Conservation (phyloP, 352 stramenopile species). For the Globisporangium alternatum region DNA sequence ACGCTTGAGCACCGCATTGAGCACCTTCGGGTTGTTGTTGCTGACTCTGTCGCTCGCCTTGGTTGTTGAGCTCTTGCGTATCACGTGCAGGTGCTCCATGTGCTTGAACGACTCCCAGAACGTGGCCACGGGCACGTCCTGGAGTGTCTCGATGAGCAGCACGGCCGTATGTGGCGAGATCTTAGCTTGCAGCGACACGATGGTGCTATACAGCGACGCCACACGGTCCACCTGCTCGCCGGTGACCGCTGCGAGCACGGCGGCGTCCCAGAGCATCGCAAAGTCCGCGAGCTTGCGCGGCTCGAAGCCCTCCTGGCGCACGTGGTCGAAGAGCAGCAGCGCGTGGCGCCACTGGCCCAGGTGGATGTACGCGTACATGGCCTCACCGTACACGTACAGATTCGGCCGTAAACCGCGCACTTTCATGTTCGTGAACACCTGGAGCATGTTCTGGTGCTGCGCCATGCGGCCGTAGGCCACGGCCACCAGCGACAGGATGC, state of each 20-base stretch:
- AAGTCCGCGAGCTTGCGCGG: conserved; percentile 29
- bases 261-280: conserved; percentile 66
- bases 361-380: conserved; percentile 64
- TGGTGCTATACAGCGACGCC: conserved; percentile 39
- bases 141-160: conserved; percentile 41
- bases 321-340: conserved; percentile 72
- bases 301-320: conserved; percentile 50
- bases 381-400: conserved; percentile 68
- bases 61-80: conserved; percentile 18
- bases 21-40: conserved; percentile 30
- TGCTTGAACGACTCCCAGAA: conserved; percentile 55
- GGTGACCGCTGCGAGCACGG: conserved; percentile 43
- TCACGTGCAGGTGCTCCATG: conserved; percentile 46
- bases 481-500: conserved; percentile 61
- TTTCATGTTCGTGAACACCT: conserved; percentile 73
- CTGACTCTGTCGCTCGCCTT: conserved; percentile 4
- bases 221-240: conserved; percentile 48
- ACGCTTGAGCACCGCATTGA: conserved; percentile 64
- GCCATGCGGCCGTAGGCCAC: conserved; percentile 46
- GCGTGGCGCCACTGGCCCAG: conserved; percentile 64
- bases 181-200: conserved; percentile 31
- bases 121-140: conserved; percentile 34
- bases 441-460: conserved; percentile 51
- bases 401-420: conserved; percentile 61
- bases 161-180: conserved; percentile 53